Evolutionary conservation across 2,329 filamentous ascomycete genomes (phyloP).

Genomic region (Cercospora canescens): DNA sequence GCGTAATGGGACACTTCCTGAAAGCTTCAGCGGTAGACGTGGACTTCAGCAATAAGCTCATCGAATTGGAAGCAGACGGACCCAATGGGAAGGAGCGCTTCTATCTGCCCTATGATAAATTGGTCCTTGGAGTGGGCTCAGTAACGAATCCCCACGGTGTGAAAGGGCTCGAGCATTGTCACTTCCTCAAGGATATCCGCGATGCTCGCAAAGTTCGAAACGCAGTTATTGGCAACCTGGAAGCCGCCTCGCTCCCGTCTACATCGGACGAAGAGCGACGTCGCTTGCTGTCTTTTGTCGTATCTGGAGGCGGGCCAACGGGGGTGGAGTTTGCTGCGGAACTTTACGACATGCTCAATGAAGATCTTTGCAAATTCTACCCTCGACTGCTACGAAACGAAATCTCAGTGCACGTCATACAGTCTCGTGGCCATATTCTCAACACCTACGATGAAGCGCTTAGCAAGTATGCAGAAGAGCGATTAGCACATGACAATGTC

Average conservation of each 20-base stretch:
- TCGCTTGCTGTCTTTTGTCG: slow-evolving; percentile 89
- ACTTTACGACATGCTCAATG: slow-evolving; percentile 92
- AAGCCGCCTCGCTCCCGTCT: slow-evolving; percentile 88
- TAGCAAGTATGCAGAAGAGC: slow-evolving; percentile 86
- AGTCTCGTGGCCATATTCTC: slow-evolving; percentile 89
- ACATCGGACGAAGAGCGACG: slow-evolving; percentile 84
- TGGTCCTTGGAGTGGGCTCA: slow-evolving; percentile 89
- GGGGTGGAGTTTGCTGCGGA: slow-evolving; percentile 98
- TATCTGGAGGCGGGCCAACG: slow-evolving; percentile 92
- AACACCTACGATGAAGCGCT: slow-evolving; percentile 98
- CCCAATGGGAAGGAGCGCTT: slow-evolving; percentile 72
- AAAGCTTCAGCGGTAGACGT: slow-evolving; percentile 85
- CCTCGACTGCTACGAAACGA: slow-evolving; percentile 92
- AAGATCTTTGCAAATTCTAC: slow-evolving; percentile 82
- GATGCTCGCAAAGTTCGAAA: slow-evolving; percentile 90
- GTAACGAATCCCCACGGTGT: slow-evolving; percentile 94
- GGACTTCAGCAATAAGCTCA: slow-evolving; percentile 85
- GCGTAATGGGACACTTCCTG: slow-evolving; percentile 83
- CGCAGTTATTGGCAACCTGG: slow-evolving; percentile 83
- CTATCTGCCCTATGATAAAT: slow-evolving; percentile 96
- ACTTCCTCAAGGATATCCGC: slow-evolving; percentile 92
- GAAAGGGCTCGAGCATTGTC: slow-evolving; percentile 87
- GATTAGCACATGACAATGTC: slow-evolving; percentile 87
- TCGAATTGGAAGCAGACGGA: slow-evolving; percentile 79
- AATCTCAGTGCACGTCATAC: slow-evolving; percentile 95